Evolutionary conservation across 495 filamentous ascomycete genomes (phyloP), one percentile per base, ranked within the genome.

Genomic region (Bacidia gigantensis): DNA sequence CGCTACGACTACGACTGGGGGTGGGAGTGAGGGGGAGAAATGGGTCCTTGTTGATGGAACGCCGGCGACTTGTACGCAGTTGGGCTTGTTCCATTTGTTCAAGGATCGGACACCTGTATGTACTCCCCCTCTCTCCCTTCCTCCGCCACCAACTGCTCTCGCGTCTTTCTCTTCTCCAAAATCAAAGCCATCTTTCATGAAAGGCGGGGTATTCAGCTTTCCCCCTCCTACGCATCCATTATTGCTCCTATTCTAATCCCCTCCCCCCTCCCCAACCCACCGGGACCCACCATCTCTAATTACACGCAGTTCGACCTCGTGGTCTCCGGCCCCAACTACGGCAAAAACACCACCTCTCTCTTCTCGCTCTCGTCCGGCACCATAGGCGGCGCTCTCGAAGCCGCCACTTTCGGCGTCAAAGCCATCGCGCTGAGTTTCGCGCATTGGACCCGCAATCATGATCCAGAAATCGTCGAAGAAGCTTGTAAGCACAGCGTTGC

Each of bases 1-100:
- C 22, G 78, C 83, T 62, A 55, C 64, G 12, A 70, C 69, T 5
- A 76, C 79, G 54, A 58, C 67, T 57, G 77, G 62, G 46, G 60
- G 67, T 24, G 69, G 65, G 25, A 69, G 72, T 23, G 78, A 73
- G 22, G 69, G 78, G 2, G 89, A 96, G 62, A 88, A 96, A 71
- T 97, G 92, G 90, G 75, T 96, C 41, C 74, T 98, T 23, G 81
- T 97, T 82, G 35, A 95, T 86, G 10, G 92, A 86, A 21, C 90
- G 86, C 2, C 84, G 74, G 55, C 96, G 86, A 67, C 86, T 84
- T 20, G 89, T 94, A 71, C 88, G 95, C 58, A 93, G 86, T 17
- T 76, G 92, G 17, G 82, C 83, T 63, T 86, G 87, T 69, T 90
- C 83, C 72, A 95, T 93, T 71, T 69, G 80, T 52, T 80, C 86